Percentiles rank a stretch among this genome's conserved stretches.
These are phyloP conservation scores for Lindgomyces ingoldianus DNA, from an alignment of 495 filamentous ascomycete species.

Conservation along the genomic window DNA sequence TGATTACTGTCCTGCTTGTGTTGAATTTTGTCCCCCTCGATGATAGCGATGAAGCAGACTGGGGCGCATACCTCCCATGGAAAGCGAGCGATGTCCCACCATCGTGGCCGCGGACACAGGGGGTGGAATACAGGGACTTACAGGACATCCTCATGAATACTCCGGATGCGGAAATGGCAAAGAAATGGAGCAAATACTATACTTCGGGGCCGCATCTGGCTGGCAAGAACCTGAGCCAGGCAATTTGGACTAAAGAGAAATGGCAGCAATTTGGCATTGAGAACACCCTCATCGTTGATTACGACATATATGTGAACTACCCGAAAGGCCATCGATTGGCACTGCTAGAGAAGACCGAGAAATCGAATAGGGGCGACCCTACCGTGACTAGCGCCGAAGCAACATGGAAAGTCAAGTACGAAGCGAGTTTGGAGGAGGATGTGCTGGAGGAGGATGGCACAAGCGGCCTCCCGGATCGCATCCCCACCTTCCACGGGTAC, in stretches of 20 bases:
- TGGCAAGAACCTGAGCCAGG: slow-evolving; percentile 84
- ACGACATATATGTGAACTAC: slow-evolving; percentile 92
- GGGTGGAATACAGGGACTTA: slow-evolving; percentile 64
- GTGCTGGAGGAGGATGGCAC: slow-evolving; percentile 83
- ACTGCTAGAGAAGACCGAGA: slow-evolving; percentile 61
- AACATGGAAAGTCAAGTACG: slow-evolving; percentile 67
- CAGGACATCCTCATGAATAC: slow-evolving; percentile 69
- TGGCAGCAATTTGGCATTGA: slow-evolving; percentile 84
- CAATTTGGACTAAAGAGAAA: slow-evolving; percentile 79
- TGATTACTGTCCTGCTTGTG: slow-evolving; percentile 64
- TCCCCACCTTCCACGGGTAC: slow-evolving; percentile 96
- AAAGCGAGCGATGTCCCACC: slow-evolving; percentile 49
- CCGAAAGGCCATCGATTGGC: slow-evolving; percentile 77
- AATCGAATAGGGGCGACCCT: slow-evolving; percentile 28
- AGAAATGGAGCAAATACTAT: slow-evolving; percentile 90
- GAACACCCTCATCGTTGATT: slow-evolving; percentile 69
- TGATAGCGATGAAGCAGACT: slow-evolving; percentile 22
- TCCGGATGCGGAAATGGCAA: slow-evolving; percentile 65
- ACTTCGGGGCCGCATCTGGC: slow-evolving; percentile 85
- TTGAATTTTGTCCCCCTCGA: slow-evolving; percentile 44
- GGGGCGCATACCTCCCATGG: slow-evolving; percentile 47
- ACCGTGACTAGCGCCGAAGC: slow-evolving; percentile 19
- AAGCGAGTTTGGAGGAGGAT: slow-evolving; percentile 83
- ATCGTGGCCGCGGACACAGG: slow-evolving; percentile 40
- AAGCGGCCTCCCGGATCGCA: slow-evolving; percentile 65